phyloP scores from a whole-genome alignment of 2,329 filamentous ascomycete species.

The Botrytis porri region DNA sequence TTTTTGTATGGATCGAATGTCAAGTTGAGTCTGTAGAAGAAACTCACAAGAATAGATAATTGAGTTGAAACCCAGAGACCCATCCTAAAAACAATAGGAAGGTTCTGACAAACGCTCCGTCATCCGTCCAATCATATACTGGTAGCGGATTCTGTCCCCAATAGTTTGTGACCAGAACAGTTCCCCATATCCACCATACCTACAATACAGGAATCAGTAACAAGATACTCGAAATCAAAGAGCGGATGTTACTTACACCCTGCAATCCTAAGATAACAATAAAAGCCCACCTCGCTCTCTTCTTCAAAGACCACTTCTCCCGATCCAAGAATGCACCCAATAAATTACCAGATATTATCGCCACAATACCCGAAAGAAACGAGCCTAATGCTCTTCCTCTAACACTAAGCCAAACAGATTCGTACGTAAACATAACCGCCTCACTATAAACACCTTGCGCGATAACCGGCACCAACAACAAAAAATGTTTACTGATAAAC shows the following conservation, averaged over 20 bases:
- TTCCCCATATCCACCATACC: conserved; percentile 69
- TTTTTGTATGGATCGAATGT: neutral
- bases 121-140: conserved; percentile 62
- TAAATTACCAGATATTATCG: conserved; percentile 62
- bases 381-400: conserved; percentile 67
- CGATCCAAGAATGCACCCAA: conserved; percentile 47
- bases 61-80: conserved; percentile 66
- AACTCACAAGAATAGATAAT: conserved; percentile 66
- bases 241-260: conserved; percentile 43
- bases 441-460: conserved; percentile 69
- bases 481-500: conserved; percentile 59
- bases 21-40: too few relatives aligned
- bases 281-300: conserved; percentile 32
- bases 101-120: conserved; percentile 58
- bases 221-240: neutral
- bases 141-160: conserved; percentile 48
- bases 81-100: conserved; percentile 69
- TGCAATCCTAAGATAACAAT: conserved; percentile 45
- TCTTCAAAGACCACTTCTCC: conserved; percentile 29
- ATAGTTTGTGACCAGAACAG: conserved; percentile 61
- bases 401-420: conserved; percentile 67
- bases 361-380: conserved; percentile 66
- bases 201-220: neutral
- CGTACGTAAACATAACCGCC: conserved; percentile 69
- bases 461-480: conserved; percentile 65